Base-by-base conservation (phyloP, 2,329 filamentous ascomycete species). In the Hymenotorrendiella dingleyae region DNA sequence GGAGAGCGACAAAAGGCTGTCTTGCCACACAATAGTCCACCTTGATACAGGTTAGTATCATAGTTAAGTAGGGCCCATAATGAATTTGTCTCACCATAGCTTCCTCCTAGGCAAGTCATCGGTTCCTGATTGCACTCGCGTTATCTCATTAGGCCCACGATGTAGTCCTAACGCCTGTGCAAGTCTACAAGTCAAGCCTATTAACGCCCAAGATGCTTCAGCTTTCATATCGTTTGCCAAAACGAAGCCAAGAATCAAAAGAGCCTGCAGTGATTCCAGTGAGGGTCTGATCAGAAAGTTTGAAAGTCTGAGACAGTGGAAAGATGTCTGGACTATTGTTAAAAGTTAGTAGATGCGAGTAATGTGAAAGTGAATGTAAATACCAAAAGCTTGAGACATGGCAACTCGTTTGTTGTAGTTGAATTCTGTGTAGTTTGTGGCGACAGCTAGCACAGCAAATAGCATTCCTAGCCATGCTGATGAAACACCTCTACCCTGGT, bases 211-310 rank as follows among this genome's bases (percentile, higher is more conserved):
- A 0, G 79, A 82, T 0, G 77, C 79, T 54, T 83, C 79, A 1
- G 79, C 78, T 55, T 82, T 82, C 79, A 83, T 83, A 46, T 83
- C 79, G 51, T 83, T 83, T 20, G 82, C 64, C 2, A 83, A 65
- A 2, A 80, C 78, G 48, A 82, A 82, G 22, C 76, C 73, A 4
- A 76, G 77, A 32, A 83, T 69, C 1, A 83, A 64, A 29, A 83
- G 63, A 1, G 78, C 78, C 57, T 83, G 79, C 20, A 83, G 78
- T 4, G 78, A 80, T 57, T 83, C 78, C 28, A 82, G 70, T 0
- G 80, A 82, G 2, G 79, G 79, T 23, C 78, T 65, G 9, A 82
- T 66, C 32, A 83, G 57, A 49, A 82, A 83, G 48, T 83, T 83
- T 4, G 76, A 76, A 0, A 82, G 64, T 19, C 78, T 68, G 4